Percentiles rank a stretch among this genome's conserved stretches.
Evolutionary conservation across 345 rosid species (phyloP).

Genomic region (Clarkia xantiana): DNA sequence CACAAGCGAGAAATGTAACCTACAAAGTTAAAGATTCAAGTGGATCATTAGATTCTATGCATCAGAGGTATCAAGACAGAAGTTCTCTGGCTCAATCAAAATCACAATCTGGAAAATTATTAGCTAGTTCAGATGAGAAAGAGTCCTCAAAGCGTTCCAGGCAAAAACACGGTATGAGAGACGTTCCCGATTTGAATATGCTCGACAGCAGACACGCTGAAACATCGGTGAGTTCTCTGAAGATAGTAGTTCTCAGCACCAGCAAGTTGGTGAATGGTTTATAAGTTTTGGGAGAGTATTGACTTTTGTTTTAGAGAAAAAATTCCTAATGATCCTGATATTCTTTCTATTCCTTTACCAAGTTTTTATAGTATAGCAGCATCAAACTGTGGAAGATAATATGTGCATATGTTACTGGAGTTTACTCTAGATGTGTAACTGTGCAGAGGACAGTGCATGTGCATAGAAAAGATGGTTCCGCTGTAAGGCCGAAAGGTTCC

Average conservation of each 20-base stretch:
- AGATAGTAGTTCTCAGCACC: no score
- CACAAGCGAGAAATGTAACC: slow-evolving; percentile 23
- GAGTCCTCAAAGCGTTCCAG: slow-evolving; percentile 29
- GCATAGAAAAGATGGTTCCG: slow-evolving; percentile 47
- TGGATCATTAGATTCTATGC: slow-evolving; percentile 27
- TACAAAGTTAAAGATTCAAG: slow-evolving; percentile 42
- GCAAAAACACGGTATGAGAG: slow-evolving; percentile 41
- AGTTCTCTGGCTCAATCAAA: slow-evolving; percentile 28
- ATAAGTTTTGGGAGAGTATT: no score
- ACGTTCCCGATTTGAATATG: slow-evolving; percentile 38
- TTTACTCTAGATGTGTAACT: slow-evolving; percentile 13
- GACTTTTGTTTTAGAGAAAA: no score
- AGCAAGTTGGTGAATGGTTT: no score
- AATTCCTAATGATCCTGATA: no score
- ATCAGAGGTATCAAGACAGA: slow-evolving; percentile 39
- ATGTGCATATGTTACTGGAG: neutral
- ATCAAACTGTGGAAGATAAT: no score
- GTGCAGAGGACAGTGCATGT: slow-evolving; percentile 34
- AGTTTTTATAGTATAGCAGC: no score
- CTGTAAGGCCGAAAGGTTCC: slow-evolving; percentile 46
- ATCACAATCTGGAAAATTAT: slow-evolving; percentile 28
- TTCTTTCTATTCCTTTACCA: no score
- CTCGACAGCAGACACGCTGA: slow-evolving; percentile 38
- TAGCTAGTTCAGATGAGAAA: slow-evolving; percentile 12
- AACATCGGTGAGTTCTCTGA: slow-evolving; percentile 28